Percentiles rank a stretch among this genome's conserved stretches.
Conservation (phyloP, 192 early-diverging fungal genomes). For the Coemansia interrupta region DNA sequence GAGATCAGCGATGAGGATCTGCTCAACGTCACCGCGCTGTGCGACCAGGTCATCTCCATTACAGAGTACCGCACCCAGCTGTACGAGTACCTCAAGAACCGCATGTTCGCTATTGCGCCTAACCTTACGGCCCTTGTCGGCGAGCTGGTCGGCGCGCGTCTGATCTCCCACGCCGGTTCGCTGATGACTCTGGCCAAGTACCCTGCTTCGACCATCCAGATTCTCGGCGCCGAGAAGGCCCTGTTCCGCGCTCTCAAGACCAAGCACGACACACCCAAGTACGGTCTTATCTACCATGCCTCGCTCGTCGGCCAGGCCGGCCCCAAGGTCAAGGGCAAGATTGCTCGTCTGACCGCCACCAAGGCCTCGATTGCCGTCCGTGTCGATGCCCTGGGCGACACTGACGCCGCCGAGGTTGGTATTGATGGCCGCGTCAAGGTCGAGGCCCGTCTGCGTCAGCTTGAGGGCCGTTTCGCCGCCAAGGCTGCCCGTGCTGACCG, state of each 20-base stretch:
- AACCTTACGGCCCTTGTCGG: conserved; percentile 93
- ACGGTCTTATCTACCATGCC: conserved; percentile 97
- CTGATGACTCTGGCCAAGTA: conserved; percentile 96
- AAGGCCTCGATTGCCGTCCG: conserved; percentile 88
- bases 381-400: conserved; percentile 88
- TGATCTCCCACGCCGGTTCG: conserved; percentile 96
- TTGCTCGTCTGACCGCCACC: conserved; percentile 89
- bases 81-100: conserved; percentile 96
- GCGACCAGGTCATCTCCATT: conserved; percentile 94
- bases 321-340: conserved; percentile 97
- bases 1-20: conserved; percentile 97
- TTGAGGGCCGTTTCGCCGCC: conserved; percentile 77
- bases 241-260: conserved; percentile 98
- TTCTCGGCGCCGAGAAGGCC: conserved; percentile 99
- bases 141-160: conserved; percentile 95
- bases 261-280: conserved; percentile 98
- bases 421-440: conserved; percentile 82
- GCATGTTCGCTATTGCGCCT: conserved; percentile 88
- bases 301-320: conserved; percentile 94
- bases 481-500: conserved; percentile 67
- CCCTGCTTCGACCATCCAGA: conserved; percentile 98
- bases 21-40: conserved; percentile 88
- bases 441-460: conserved; percentile 81
- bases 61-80: conserved; percentile 93
- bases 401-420: conserved; percentile 75